Percentiles rank a stretch among this genome's conserved stretches.
Evolutionary conservation across 345 rosid species (phyloP).

Genomic region (Rhizophora mangle): DNA sequence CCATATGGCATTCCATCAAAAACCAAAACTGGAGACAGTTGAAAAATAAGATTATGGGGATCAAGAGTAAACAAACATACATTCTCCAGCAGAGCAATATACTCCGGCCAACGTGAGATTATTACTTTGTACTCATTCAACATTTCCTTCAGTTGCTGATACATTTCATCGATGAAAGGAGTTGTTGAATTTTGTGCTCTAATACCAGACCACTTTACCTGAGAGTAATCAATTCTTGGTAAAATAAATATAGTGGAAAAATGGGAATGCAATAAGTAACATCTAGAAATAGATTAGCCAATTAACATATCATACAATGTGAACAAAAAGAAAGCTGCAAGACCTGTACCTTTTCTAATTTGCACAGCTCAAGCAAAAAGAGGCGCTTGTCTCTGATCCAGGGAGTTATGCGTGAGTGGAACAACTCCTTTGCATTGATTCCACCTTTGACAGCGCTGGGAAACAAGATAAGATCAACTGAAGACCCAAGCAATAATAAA

Average conservation of each 20-base stretch:
- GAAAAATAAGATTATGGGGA: neutral
- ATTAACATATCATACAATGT: too few species aligned
- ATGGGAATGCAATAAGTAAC: too few species aligned
- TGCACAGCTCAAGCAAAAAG: slow-evolving; percentile 20
- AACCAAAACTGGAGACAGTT: neutral
- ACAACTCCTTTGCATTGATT: slow-evolving; percentile 26
- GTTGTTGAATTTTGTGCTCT: slow-evolving; percentile 13
- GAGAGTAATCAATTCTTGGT: neutral
- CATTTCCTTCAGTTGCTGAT: slow-evolving; percentile 14
- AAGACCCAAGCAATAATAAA: slow-evolving; percentile 1
- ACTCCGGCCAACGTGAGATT: slow-evolving; percentile 30
- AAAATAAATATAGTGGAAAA: neutral
- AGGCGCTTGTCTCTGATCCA: slow-evolving; percentile 28
- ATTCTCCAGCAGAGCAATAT: slow-evolving; percentile 20
- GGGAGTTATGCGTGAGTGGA: slow-evolving; percentile 14
- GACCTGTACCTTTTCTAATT: slow-evolving; percentile 20
- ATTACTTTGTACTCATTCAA: slow-evolving; percentile 28
- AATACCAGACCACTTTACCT: slow-evolving; percentile 14
- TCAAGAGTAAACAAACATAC: slow-evolving; percentile 13
- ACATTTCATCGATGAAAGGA: slow-evolving; percentile 27
- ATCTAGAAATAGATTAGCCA: too few species aligned
- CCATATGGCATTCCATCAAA: neutral
- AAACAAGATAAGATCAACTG: neutral
- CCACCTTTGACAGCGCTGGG: slow-evolving; percentile 22
- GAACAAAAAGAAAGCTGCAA: neutral